These are phyloP conservation scores for Podaxis sp. DNA, from an alignment of 768 basidiomycete genomes.

Conservation along the genomic window DNA sequence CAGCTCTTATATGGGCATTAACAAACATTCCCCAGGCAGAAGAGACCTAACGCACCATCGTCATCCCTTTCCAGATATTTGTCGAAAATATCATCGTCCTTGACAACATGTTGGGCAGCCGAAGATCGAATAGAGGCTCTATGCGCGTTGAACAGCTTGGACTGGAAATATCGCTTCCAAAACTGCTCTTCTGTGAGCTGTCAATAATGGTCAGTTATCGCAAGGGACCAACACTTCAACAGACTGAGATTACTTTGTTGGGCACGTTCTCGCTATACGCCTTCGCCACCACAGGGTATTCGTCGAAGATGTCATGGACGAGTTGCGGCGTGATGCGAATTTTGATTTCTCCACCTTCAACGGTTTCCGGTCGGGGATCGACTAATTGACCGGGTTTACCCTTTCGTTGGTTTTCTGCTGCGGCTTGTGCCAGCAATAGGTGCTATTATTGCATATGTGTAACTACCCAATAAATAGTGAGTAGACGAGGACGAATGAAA, in stretches of 20 bases:
- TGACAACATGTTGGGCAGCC: conserved; percentile 79
- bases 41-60: conserved; percentile 58
- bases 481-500: conserved; percentile 15
- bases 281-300: conserved; percentile 91
- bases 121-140: conserved; percentile 89
- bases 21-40: conserved; percentile 1
- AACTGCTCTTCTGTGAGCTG: conserved; percentile 91
- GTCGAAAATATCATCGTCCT: conserved; percentile 93
- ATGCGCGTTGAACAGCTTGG: conserved; percentile 92
- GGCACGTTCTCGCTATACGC: conserved; percentile 95
- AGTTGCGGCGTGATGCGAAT: conserved; percentile 89
- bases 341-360: conserved; percentile 83
- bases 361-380: conserved; percentile 83
- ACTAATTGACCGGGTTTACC: conserved; percentile 87
- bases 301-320: conserved; percentile 95
- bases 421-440: conserved; percentile 72
- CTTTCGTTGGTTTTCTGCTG: conserved; percentile 68
- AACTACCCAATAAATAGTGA: conserved; percentile 14
- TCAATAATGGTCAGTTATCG: conserved; percentile 7
- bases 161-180: conserved; percentile 97
- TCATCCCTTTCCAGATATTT: conserved; percentile 95
- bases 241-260: conserved; percentile 51
- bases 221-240: conserved; percentile 13
- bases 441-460: conserved; percentile 45
- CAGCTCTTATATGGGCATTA: conserved; percentile 45